Percentiles rank a stretch among this genome's conserved stretches.
phyloP scores from a whole-genome alignment of 2,329 filamentous ascomycete species.

The Cercospora janseana region DNA sequence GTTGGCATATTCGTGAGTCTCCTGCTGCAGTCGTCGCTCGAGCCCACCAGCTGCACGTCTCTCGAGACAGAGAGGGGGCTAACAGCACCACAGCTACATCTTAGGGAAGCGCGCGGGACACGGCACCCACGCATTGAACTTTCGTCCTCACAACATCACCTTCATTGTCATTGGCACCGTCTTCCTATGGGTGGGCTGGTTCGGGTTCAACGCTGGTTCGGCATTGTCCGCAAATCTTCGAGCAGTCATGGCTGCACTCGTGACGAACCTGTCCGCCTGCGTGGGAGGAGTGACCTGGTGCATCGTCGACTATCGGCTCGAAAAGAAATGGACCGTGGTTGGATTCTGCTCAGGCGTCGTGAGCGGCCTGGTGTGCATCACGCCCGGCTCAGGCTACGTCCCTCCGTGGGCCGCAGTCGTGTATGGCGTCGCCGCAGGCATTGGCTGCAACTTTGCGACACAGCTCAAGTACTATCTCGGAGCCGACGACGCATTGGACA shows the following conservation, averaged over 20 bases:
- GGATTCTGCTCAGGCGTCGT: slow-evolving; percentile 91
- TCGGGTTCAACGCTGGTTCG: slow-evolving; percentile 95
- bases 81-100: slow-evolving; percentile 64
- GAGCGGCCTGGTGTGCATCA: slow-evolving; percentile 82
- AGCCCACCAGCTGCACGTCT: too few species aligned
- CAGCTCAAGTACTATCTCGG: slow-evolving; percentile 82
- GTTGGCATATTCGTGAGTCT: slow-evolving; percentile 62
- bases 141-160: slow-evolving; percentile 88
- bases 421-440: slow-evolving; percentile 72
- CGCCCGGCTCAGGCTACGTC: slow-evolving; percentile 81
- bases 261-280: slow-evolving; percentile 81
- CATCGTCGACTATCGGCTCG: slow-evolving; percentile 80
- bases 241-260: slow-evolving; percentile 80
- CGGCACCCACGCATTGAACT: slow-evolving; percentile 84
- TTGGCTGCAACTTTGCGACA: slow-evolving; percentile 82
- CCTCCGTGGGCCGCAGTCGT: slow-evolving; percentile 80
- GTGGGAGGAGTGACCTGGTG: slow-evolving; percentile 88
- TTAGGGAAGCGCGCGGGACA: slow-evolving; percentile 82
- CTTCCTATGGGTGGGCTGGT: slow-evolving; percentile 94
- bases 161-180: slow-evolving; percentile 90
- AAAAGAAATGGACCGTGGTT: slow-evolving; percentile 88
- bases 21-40: background rate
- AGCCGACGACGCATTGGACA: slow-evolving; percentile 83
- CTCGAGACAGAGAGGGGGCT: too few species aligned
- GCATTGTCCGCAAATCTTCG: slow-evolving; percentile 74